Evolutionary conservation across 1,284 basidiomycete species (phyloP), one percentile per base, ranked within the genome.

Genomic region (Coriolopsis trogii): DNA sequence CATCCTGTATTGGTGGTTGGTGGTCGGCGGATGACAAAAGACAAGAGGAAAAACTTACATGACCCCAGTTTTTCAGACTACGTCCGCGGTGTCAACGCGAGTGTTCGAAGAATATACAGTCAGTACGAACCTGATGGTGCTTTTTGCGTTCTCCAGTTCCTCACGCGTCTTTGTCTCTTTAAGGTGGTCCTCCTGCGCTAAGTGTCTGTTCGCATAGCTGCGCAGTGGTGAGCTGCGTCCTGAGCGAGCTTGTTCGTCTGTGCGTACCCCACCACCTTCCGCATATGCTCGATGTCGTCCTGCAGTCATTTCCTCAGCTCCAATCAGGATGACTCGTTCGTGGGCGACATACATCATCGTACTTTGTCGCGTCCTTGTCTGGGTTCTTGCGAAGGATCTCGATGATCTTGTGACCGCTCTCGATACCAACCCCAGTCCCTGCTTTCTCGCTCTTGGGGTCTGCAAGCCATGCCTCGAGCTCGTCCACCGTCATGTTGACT

Each of bases 311-410:
- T 8, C 12, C 6, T 36, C 16, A 36, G 33, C 20, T 20, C 6
- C 5, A 6, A 21, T 8, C 3, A 4, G 10, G 6, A 24, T 4
- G 10, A 12, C 4, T 41, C 33, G n/a, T 25, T 1, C 34, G 7
- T 12, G 5, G 7, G 13, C 6, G 10, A 25, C 39, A 7, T 39
- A 69, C 67, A 38, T 69, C 65, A 28, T 70, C 68, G 41, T 72
- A 72, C 47, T 58, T 58, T 31, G 63, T 63, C 37, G 66, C 62
- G 36, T 69, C 65, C 60, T 64, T 69, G 16, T 42, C 44, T 30
- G 70, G 70, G 46, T 73, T 71, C 62, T 67, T 72, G 55, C 65
- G 63, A 59, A 71, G 42, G 28, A 72, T 70, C 51, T 67, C 66
- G 20, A 68, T 48, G 49, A 74, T 73, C 55, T 66, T 68, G 42